Percentiles rank a stretch among this genome's conserved stretches.
These are phyloP conservation scores for Prunus kanzakura DNA, from an alignment of 306 rosid species.

Conservation along the genomic window DNA sequence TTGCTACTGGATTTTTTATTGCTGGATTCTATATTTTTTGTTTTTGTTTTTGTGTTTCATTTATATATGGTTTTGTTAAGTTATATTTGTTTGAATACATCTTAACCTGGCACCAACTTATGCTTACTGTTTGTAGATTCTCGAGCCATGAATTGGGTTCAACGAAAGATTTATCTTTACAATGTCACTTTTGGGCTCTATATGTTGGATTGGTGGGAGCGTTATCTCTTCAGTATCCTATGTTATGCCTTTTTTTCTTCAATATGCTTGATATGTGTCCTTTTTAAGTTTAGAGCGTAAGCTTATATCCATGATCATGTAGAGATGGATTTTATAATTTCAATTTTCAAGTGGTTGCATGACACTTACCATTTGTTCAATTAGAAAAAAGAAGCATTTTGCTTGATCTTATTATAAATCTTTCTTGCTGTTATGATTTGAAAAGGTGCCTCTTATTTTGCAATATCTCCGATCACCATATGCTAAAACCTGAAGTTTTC, in stretches of 20 bases:
- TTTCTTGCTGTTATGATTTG: neutral
- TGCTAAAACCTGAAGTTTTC: neutral
- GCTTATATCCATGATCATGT: neutral
- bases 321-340: too few relatives aligned
- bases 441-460: neutral
- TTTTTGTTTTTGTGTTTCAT: neutral
- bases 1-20: neutral
- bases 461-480: neutral
- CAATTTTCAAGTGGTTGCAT: neutral
- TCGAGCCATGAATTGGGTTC: constrained; percentile 76
- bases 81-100: neutral
- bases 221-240: constrained; percentile 84
- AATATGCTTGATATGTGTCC: neutral
- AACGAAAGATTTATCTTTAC: constrained; percentile 80
- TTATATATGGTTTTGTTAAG: neutral
- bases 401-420: neutral
- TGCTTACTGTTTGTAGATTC: constrained; percentile 21
- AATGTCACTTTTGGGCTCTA: constrained; percentile 94
- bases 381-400: neutral
- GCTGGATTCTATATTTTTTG: neutral
- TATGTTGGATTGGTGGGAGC: constrained; percentile 99
- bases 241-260: neutral
- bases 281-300: neutral
- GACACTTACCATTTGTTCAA: too few relatives aligned
- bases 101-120: neutral